phyloP scores from a whole-genome alignment of 306 rosid species.

The Prunus dulcis region DNA sequence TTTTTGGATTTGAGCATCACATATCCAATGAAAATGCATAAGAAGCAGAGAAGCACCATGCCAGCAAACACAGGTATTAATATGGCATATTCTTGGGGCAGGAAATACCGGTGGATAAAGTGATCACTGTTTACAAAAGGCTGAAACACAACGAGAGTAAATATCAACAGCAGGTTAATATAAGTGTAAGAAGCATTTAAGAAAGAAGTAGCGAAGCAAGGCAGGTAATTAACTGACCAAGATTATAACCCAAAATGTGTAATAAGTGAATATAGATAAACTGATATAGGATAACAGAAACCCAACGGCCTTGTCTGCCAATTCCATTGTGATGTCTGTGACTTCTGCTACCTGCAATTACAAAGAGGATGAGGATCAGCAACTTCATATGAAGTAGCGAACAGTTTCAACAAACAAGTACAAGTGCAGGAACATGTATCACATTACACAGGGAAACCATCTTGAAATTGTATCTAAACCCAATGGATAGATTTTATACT shows the following conservation, averaged over 20 bases:
- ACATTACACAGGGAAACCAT: neutral
- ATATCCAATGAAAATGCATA: constrained; percentile 65
- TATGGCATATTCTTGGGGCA: constrained; percentile 88
- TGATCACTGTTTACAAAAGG: constrained; percentile 93
- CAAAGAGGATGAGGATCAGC: constrained; percentile 15
- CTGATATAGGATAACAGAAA: constrained; percentile 65
- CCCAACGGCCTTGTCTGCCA: constrained; percentile 85
- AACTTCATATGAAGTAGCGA: neutral
- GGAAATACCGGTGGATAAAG: constrained; percentile 78
- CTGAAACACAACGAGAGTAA: constrained; percentile 44
- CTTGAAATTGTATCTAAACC: neutral
- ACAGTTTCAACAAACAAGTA: neutral
- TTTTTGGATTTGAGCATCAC: constrained; percentile 95
- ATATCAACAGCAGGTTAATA: constrained; percentile 5
- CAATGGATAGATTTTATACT: too few species aligned
- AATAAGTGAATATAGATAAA: constrained; percentile 77
- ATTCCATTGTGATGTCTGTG: constrained; percentile 51
- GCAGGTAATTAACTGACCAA: constrained; percentile 49
- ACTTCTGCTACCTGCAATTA: constrained; percentile 42
- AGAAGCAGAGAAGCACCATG: constrained; percentile 68
- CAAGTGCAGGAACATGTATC: neutral
- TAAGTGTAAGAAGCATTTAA: neutral
- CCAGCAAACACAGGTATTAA: constrained; percentile 75
- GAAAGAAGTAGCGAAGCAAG: constrained; percentile 6
- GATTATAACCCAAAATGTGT: constrained; percentile 93